phyloP scores from a whole-genome alignment of 129 eudicot genomes.

The Erigeron canadensis region DNA sequence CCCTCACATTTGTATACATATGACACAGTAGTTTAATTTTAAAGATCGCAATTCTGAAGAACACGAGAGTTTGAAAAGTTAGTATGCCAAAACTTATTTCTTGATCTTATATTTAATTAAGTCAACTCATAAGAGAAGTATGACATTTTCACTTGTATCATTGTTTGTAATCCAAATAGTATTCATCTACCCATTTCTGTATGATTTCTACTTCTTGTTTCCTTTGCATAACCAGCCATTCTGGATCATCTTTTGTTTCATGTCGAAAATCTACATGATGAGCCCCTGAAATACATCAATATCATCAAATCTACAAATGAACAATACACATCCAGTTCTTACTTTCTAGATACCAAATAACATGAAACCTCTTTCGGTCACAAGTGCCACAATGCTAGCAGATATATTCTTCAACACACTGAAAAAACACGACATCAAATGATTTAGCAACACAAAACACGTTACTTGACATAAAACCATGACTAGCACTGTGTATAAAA shows the following conservation, averaged over 20 bases:
- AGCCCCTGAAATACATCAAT: not conserved
- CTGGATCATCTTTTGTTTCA: not conserved
- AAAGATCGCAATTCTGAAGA: no score
- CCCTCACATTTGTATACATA: no score
- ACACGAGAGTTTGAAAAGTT: no score
- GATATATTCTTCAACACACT: conserved; percentile 14
- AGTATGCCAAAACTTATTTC: not conserved
- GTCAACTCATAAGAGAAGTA: not conserved
- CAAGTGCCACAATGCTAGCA: conserved; percentile 15
- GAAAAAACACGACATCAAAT: not conserved
- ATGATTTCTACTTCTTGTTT: conserved; percentile 8
- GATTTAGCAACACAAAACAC: not conserved
- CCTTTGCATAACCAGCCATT: conserved; percentile 9
- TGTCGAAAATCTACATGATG: conserved; percentile 2
- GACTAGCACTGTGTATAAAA: not conserved
- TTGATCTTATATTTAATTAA: not conserved
- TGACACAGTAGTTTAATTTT: no score
- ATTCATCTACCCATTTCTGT: conserved; percentile 5
- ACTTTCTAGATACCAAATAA: not conserved
- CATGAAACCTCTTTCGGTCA: not conserved
- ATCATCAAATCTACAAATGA: not conserved
- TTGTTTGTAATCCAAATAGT: conserved; percentile 7
- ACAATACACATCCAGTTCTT: not conserved
- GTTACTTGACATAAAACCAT: not conserved
- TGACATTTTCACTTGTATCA: not conserved